These are phyloP conservation scores for Vitis cinerea DNA, from an alignment of 164 flowering plant species.

Conservation along the genomic window DNA sequence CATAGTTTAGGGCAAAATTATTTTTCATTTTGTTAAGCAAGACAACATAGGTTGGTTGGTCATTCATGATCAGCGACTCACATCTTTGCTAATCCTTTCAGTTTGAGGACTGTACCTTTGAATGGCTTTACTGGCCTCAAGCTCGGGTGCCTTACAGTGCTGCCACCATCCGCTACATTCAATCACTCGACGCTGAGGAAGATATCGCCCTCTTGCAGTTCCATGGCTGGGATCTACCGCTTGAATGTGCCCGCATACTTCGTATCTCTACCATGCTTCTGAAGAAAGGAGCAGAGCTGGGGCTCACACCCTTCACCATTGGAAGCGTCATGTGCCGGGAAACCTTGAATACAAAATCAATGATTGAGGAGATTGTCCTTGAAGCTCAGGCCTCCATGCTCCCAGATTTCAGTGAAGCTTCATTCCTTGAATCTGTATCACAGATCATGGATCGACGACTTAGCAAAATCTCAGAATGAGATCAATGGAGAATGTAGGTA, in stretches of 20 bases:
- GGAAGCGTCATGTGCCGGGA: conserved; percentile 62
- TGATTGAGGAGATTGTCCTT: conserved; percentile 47
- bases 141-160: conserved; percentile 39
- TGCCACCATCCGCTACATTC: conserved; percentile 47
- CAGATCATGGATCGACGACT: conserved; percentile 49
- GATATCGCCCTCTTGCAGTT: conserved; percentile 52
- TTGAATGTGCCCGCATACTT: conserved; percentile 43
- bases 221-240: conserved; percentile 55
- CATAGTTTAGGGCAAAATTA: too few relatives aligned
- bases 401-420: conserved; percentile 38
- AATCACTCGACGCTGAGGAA: conserved; percentile 51
- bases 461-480: conserved; percentile 15
- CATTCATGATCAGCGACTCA: neutral
- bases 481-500: too few relatives aligned
- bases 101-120: conserved; percentile 71
- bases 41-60: neutral
- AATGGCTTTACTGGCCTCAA: conserved; percentile 75
- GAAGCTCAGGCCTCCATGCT: conserved; percentile 46
- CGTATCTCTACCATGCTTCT: conserved; percentile 65
- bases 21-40: too few relatives aligned
- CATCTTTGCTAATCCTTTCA: conserved; percentile 18
- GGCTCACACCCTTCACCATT: conserved; percentile 48
- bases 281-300: conserved; percentile 52
- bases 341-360: conserved; percentile 39
- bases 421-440: conserved; percentile 45